Percentiles rank a stretch among this genome's conserved stretches.
phyloP scores from a whole-genome alignment of 148 eudicot genomes.

The Camellia lanceoleosa region DNA sequence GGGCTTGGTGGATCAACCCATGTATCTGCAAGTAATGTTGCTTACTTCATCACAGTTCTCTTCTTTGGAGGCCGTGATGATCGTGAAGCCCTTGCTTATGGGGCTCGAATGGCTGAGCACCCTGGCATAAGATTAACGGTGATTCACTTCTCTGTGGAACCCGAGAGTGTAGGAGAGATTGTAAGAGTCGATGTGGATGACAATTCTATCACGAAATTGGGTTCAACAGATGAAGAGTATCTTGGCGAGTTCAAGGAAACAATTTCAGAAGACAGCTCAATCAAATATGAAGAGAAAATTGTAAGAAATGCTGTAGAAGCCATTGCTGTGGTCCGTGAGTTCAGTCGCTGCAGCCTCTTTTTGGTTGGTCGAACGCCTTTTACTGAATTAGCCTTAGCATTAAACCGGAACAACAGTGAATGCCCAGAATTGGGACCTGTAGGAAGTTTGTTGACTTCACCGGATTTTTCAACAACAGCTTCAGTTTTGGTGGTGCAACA shows the following conservation, averaged over 20 bases:
- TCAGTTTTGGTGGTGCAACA: constrained; percentile 71
- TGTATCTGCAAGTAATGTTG: constrained; percentile 63
- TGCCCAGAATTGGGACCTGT: constrained; percentile 49
- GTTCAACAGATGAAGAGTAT: constrained; percentile 33
- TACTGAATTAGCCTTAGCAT: constrained; percentile 36
- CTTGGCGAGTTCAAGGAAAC: constrained; percentile 30
- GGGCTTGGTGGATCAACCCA: constrained; percentile 69
- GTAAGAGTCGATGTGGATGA: constrained; percentile 30
- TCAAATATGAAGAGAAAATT: constrained; percentile 45
- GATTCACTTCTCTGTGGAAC: constrained; percentile 38
- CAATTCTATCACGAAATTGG: not conserved
- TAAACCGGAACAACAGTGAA: constrained; percentile 31
- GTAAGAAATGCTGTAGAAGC: constrained; percentile 34
- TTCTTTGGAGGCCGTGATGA: constrained; percentile 84
- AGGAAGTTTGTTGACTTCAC: constrained; percentile 35
- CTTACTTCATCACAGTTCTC: constrained; percentile 33
- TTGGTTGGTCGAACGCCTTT: constrained; percentile 57
- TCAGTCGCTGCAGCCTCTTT: constrained; percentile 43
- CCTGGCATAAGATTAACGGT: constrained; percentile 55
- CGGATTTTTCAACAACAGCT: constrained; percentile 39
- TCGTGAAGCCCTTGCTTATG: constrained; percentile 67
- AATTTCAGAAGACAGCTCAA: constrained; percentile 25
- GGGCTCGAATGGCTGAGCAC: constrained; percentile 67
- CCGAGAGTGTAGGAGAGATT: constrained; percentile 19
- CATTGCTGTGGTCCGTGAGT: constrained; percentile 21